A percentile compares a stretch with the other conserved stretches of the same genome.
These are phyloP conservation scores for Phytophthora pisi DNA, from an alignment of 352 stramenopile species.

Conservation along the genomic window DNA sequence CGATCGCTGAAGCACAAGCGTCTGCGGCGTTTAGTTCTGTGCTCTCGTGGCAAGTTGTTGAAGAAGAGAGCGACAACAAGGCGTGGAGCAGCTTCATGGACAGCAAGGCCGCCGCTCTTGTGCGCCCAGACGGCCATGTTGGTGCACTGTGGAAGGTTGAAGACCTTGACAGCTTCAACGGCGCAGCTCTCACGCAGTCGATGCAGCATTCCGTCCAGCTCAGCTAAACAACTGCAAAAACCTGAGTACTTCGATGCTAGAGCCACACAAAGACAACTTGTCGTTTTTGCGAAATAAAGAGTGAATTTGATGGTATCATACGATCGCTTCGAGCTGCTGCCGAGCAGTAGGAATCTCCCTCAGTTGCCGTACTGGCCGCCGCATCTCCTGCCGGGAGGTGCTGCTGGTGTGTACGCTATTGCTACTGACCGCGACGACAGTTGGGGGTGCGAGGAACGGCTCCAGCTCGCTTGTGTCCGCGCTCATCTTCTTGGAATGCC, in stretches of 20 bases:
- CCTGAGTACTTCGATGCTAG: background rate
- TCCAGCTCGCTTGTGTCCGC: conserved; percentile 33
- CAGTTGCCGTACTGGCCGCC: conserved; percentile 21
- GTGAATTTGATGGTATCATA: conserved; percentile 32
- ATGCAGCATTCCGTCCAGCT: conserved; percentile 39
- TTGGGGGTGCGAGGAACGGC: conserved; percentile 43
- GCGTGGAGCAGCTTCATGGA: conserved; percentile 52
- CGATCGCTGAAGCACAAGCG: conserved; percentile 15
- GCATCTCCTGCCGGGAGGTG: conserved; percentile 31
- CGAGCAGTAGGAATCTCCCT: conserved; percentile 5
- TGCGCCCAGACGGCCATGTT: conserved; percentile 85
- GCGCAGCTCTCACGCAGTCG: conserved; percentile 19
- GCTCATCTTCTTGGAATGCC: conserved; percentile 40
- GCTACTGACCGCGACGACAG: conserved; percentile 30
- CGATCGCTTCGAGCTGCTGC: conserved; percentile 27
- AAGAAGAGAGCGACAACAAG: conserved; percentile 31
- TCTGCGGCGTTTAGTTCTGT: conserved; percentile 37
- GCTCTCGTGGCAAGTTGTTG: conserved; percentile 35
- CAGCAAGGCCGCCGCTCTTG: conserved; percentile 47
- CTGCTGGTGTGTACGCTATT: conserved; percentile 33
- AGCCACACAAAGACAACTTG: background rate
- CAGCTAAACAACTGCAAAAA: conserved; percentile 21
- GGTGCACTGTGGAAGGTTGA: conserved; percentile 57
- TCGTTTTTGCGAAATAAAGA: conserved; percentile 25
- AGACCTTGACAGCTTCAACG: conserved; percentile 27